Evolutionary conservation across 2,329 filamentous ascomycete genomes (phyloP).

Genomic region (Ciborinia camelliae): DNA sequence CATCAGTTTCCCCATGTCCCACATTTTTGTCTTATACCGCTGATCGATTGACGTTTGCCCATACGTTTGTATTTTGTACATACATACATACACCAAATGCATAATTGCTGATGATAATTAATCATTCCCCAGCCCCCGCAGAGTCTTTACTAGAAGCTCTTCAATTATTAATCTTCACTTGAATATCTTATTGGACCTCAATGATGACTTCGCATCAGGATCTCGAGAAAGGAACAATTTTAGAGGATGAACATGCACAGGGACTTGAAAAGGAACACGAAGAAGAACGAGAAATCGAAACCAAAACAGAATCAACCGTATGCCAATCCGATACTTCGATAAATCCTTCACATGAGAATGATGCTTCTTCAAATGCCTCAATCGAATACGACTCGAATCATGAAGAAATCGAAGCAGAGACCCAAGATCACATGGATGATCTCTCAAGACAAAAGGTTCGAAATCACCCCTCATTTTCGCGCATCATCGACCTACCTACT

Average conservation of each 20-base stretch:
- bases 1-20: constrained; percentile 14
- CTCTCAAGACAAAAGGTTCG: constrained; percentile 28
- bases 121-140: constrained; percentile 9
- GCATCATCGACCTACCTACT: constrained; percentile 1
- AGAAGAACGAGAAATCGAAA: constrained; percentile 13
- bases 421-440: constrained; percentile 31
- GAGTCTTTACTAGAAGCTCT: constrained; percentile 16
- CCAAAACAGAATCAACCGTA: constrained; percentile 24
- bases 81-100: constrained; percentile 9
- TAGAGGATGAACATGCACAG: constrained; percentile 19
- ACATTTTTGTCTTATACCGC: constrained; percentile 6
- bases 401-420: constrained; percentile 34
- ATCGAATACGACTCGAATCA: constrained; percentile 31
- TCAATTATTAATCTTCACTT: neutral
- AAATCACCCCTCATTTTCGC: neutral
- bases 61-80: constrained; percentile 8
- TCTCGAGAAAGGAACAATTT: constrained; percentile 22
- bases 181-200: constrained; percentile 9
- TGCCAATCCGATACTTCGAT: constrained; percentile 27
- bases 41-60: neutral
- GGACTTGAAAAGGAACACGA: constrained; percentile 3
- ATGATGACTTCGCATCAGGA: constrained; percentile 24
- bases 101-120: constrained; percentile 13
- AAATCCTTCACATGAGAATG: constrained; percentile 11
- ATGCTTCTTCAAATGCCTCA: constrained; percentile 19